Conservation (phyloP, 371 early-diverging fungal species). For the Mortierella sp. region DNA sequence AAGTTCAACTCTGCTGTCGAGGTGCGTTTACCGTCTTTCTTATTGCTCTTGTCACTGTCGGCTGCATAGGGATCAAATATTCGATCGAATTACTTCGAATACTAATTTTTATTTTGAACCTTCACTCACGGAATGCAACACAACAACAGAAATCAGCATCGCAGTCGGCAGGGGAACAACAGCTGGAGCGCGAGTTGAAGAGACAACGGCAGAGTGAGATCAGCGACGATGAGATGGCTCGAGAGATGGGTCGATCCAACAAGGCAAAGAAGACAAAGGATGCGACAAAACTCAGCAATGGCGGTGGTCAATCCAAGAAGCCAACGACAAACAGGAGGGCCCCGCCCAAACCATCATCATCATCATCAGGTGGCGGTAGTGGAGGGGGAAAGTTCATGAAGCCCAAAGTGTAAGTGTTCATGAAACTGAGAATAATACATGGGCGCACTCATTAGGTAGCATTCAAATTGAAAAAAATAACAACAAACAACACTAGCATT, state of each 20-base stretch:
- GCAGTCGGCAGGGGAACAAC: conserved; percentile 26
- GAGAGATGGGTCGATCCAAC: conserved; percentile 13
- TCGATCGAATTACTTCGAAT: background rate
- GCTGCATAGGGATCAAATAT: too few relatives aligned
- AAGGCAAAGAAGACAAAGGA: conserved; percentile 36
- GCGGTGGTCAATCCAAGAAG: conserved; percentile 9
- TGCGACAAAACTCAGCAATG: background rate
- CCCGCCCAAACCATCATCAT: conserved; percentile 18
- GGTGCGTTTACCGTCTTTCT: conserved; percentile 34
- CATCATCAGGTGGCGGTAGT: background rate
- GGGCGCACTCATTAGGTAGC: background rate
- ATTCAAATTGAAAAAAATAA: background rate
- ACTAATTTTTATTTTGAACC: background rate
- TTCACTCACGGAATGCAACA: background rate
- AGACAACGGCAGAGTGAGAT: conserved; percentile 32
- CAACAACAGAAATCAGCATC: conserved; percentile 31
- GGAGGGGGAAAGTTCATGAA: conserved; percentile 20
- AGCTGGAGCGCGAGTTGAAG: conserved; percentile 51
- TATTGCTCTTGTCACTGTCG: background rate
- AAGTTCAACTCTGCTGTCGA: conserved; percentile 64
- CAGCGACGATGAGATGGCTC: conserved; percentile 43
- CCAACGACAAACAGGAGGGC: conserved; percentile 27
- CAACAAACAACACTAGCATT: background rate
- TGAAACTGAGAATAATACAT: background rate
- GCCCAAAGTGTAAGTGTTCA: conserved; percentile 18